These are phyloP conservation scores for Hawksworthiomyces lignivorus DNA, from an alignment of 2,329 filamentous ascomycete genomes.

Conservation along the genomic window DNA sequence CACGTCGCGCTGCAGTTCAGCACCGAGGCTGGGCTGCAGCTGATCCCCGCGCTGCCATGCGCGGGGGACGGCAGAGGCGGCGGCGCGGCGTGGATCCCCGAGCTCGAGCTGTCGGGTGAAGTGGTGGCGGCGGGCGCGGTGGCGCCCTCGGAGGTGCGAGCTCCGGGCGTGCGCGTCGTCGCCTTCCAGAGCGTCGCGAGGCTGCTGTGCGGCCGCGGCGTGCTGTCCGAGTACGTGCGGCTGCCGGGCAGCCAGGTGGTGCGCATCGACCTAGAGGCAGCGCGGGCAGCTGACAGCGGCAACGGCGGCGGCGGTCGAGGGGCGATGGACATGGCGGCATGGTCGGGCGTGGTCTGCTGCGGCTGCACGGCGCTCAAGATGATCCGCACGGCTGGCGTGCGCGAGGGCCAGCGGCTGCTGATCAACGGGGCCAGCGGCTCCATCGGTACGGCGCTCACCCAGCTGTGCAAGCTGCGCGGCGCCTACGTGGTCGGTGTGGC, in stretches of 20 bases:
- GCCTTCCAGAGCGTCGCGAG: conserved; percentile 19
- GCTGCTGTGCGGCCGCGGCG: conserved; percentile 21
- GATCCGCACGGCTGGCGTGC: conserved; percentile 17
- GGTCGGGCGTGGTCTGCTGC: conserved; percentile 21
- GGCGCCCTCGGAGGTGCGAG: conserved; percentile 10
- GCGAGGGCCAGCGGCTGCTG: conserved; percentile 32
- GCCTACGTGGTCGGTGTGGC: conserved; percentile 39
- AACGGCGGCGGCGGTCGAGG: too few species aligned
- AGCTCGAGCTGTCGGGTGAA: conserved; percentile 25
- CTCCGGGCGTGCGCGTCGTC: conserved; percentile 19
- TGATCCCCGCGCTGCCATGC: conserved; percentile 14
- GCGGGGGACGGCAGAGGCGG: too few species aligned
- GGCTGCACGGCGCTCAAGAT: conserved; percentile 24
- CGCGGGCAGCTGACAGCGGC: too few species aligned
- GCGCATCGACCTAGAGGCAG: too few species aligned
- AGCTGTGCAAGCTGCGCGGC: conserved; percentile 31
- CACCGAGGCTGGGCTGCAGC: conserved; percentile 21
- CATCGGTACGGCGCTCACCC: conserved; percentile 36
- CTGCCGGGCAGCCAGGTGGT: conserved; percentile 21
- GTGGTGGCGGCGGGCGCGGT: conserved; percentile 22
- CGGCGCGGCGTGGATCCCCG: conserved; percentile 21
- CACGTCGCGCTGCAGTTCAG: conserved; percentile 27
- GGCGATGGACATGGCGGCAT: conserved; percentile 12
- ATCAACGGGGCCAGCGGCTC: conserved; percentile 43
- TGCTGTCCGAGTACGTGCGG: conserved; percentile 25